These are phyloP conservation scores for Allium cepa DNA, from an alignment of 106 monocot genomes.

Conservation along the genomic window DNA sequence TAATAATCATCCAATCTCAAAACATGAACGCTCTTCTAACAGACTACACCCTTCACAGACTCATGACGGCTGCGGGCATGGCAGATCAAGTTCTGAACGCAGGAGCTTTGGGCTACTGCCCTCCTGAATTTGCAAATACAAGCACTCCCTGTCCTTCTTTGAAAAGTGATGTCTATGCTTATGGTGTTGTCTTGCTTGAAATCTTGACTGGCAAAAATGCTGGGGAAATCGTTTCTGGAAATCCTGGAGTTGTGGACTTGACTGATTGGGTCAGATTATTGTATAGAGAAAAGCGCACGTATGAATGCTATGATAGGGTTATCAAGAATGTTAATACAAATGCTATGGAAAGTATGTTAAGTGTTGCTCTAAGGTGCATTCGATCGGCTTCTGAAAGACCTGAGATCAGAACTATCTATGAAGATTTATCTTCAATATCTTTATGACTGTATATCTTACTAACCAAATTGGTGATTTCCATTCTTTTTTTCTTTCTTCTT, in stretches of 20 bases:
- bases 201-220: conserved; percentile 71
- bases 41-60: conserved; percentile 65
- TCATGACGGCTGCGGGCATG: conserved; percentile 66
- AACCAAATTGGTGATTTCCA: conserved; percentile 3
- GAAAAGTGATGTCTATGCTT: conserved; percentile 78
- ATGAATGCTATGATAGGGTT: conserved; percentile 60
- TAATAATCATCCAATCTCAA: conserved; percentile 24
- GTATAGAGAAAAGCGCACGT: conserved; percentile 29
- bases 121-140: conserved; percentile 72
- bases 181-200: conserved; percentile 74
- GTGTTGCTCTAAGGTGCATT: conserved; percentile 66
- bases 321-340: conserved; percentile 15
- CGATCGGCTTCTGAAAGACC: conserved; percentile 69
- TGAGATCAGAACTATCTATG: conserved; percentile 60
- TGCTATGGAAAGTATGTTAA: conserved; percentile 31
- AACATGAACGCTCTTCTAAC: conserved; percentile 34
- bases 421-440: conserved; percentile 41
- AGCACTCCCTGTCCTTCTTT: conserved; percentile 73
- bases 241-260: conserved; percentile 61
- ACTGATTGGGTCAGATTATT: conserved; percentile 73
- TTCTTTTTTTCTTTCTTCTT: conserved; percentile 1
- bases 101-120: conserved; percentile 73
- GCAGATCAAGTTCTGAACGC: conserved; percentile 84
- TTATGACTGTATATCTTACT: conserved; percentile 8
- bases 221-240: conserved; percentile 60